phyloP scores from a whole-genome alignment of 257 asterid species.

The Capsicum chinense region DNA sequence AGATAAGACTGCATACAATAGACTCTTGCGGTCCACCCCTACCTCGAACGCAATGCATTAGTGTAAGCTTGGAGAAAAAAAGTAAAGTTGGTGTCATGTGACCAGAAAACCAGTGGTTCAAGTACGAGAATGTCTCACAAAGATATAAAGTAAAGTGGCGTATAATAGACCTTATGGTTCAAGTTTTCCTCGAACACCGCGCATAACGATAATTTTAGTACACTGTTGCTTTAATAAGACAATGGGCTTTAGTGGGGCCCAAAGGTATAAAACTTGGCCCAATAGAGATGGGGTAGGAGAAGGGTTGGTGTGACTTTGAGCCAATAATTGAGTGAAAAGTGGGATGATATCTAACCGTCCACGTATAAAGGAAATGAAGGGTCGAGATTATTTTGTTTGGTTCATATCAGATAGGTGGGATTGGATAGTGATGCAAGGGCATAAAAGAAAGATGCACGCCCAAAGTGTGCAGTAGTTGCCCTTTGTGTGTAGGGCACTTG shows the following conservation, averaged over 20 bases:
- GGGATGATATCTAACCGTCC: slow-evolving; percentile 44
- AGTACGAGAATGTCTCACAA: too few species aligned
- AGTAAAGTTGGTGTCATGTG: too few species aligned
- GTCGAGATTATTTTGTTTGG: slow-evolving; percentile 27
- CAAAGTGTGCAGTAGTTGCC: slow-evolving; percentile 2
- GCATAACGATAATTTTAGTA: too few species aligned
- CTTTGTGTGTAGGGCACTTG: slow-evolving; percentile 13
- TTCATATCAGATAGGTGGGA: neutral
- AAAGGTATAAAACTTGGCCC: slow-evolving; percentile 53
- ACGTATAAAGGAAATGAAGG: slow-evolving; percentile 36
- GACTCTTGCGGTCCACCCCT: too few species aligned
- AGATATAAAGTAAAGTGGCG: too few species aligned
- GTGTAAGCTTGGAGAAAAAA: too few species aligned
- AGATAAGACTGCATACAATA: too few species aligned
- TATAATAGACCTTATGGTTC: too few species aligned
- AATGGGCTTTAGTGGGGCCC: slow-evolving; percentile 46
- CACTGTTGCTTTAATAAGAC: neutral
- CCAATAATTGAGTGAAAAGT: slow-evolving; percentile 41
- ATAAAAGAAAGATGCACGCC: slow-evolving; percentile 11
- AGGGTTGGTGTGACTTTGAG: slow-evolving; percentile 43
- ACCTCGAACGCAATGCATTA: too few species aligned
- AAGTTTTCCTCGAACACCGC: too few species aligned
- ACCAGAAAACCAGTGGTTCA: too few species aligned
- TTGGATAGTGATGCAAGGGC: slow-evolving; percentile 17
- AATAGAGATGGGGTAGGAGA: slow-evolving; percentile 41